Percentiles rank a stretch among this genome's conserved stretches.
phyloP scores from a whole-genome alignment of 2,329 filamentous ascomycete genomes.

The Alternaria postmessia region DNA sequence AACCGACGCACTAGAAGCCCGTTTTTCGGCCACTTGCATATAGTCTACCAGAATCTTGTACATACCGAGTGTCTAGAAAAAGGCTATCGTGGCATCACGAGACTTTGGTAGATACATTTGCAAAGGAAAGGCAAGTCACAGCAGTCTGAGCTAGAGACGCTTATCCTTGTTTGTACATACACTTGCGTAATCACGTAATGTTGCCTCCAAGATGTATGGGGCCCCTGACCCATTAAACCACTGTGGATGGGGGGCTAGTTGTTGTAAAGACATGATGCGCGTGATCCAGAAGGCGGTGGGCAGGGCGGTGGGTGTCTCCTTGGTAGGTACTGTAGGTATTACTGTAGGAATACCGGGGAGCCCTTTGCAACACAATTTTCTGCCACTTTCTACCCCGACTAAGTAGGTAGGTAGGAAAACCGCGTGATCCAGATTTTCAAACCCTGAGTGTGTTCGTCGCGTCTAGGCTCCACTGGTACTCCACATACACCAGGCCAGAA shows the following conservation, averaged over 20 bases:
- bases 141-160: background rate
- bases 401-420: background rate
- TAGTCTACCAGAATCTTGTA: conserved; percentile 21
- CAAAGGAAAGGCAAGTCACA: background rate
- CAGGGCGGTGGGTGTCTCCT: background rate
- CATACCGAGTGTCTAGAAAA: background rate
- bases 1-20: background rate
- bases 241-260: background rate
- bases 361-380: background rate
- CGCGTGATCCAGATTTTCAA: conserved; percentile 17
- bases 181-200: conserved; percentile 28
- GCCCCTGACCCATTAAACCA: background rate
- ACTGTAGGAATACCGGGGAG: background rate
- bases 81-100: background rate
- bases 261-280: conserved; percentile 9
- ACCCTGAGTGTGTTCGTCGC: conserved; percentile 28
- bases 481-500: conserved; percentile 17
- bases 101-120: background rate
- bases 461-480: conserved; percentile 22
- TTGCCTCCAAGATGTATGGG: background rate
- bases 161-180: conserved; percentile 15
- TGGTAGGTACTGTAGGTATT: background rate
- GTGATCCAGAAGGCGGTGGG: conserved; percentile 7
- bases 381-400: background rate
- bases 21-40: conserved; percentile 31